phyloP scores from a whole-genome alignment of 371 early-diverging fungal genomes.

The Sporodiniella umbellata region DNA sequence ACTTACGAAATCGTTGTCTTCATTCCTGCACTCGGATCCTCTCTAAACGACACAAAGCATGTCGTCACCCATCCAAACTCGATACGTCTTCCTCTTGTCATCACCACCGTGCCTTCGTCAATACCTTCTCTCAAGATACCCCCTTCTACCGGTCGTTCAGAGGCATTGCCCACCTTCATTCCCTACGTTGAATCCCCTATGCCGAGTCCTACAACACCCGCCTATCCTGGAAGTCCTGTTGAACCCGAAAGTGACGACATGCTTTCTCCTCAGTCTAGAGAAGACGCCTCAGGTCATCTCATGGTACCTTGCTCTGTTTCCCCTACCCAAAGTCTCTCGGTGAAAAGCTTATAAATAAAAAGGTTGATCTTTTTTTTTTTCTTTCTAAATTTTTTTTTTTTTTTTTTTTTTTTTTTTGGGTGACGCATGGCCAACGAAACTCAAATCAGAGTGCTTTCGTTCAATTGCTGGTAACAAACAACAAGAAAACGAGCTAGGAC shows the following conservation, averaged over 20 bases:
- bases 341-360: not conserved
- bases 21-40: constrained; percentile 22
- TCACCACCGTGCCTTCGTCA: constrained; percentile 34
- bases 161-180: constrained; percentile 28
- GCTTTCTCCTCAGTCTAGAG: not conserved
- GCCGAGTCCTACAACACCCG: constrained; percentile 20
- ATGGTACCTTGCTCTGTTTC: constrained; percentile 22
- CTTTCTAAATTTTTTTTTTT: not conserved
- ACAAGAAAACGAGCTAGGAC: constrained; percentile 3
- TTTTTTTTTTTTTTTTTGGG: constrained; percentile 1
- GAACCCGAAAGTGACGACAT: constrained; percentile 7
- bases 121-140: constrained; percentile 25
- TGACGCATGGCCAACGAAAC: not conserved
- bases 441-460: constrained; percentile 26
- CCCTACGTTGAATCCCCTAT: constrained; percentile 28
- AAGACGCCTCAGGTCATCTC: constrained; percentile 24
- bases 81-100: constrained; percentile 26
- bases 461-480: constrained; percentile 37
- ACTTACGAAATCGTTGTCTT: constrained; percentile 30
- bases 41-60: not conserved
- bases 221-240: constrained; percentile 22
- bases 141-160: constrained; percentile 8
- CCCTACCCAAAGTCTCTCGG: not conserved
- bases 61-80: constrained; percentile 5
- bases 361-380: not conserved